Evolutionary conservation across 1,139 yeast genomes (phyloP).

Genomic region (Saccharomyces pastorianus): DNA sequence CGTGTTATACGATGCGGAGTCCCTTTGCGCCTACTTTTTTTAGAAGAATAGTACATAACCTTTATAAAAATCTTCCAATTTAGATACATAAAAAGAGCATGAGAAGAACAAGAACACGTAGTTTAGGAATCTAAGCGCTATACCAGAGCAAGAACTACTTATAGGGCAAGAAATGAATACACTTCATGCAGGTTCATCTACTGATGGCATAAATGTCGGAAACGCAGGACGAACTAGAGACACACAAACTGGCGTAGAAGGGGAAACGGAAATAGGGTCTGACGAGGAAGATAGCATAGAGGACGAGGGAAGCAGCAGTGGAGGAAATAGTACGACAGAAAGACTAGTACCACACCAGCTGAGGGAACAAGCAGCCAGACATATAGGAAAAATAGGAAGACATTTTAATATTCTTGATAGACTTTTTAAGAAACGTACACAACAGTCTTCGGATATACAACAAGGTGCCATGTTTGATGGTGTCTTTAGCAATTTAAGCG

Average conservation of each 20-base stretch:
- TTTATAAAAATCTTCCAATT: neutral
- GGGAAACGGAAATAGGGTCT: slow-evolving; percentile 2
- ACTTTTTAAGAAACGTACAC: slow-evolving; percentile 22
- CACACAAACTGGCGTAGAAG: slow-evolving; percentile 1
- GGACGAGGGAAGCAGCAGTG: slow-evolving; percentile 1
- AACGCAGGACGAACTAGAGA: slow-evolving; percentile 1
- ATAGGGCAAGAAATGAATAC: neutral
- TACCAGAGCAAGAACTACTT: slow-evolving; percentile 1
- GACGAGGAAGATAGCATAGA: neutral
- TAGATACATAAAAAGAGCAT: neutral
- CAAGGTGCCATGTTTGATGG: slow-evolving; percentile 52
- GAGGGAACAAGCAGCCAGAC: slow-evolving; percentile 21
- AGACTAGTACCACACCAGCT: slow-evolving; percentile 12
- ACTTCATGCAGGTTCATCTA: neutral
- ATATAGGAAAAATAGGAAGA: slow-evolving; percentile 23
- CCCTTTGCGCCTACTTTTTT: neutral
- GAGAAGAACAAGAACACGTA: neutral
- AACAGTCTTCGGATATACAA: slow-evolving; percentile 9
- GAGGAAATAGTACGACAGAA: slow-evolving; percentile 3
- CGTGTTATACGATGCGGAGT: neutral
- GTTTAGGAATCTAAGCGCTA: slow-evolving; percentile 1
- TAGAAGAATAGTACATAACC: neutral
- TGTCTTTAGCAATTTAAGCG: slow-evolving; percentile 82
- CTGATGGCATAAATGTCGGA: neutral
- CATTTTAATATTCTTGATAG: slow-evolving; percentile 35